Evolutionary conservation across 192 early-diverging fungal species (phyloP).

Genomic region (Chytriomyces confervae): DNA sequence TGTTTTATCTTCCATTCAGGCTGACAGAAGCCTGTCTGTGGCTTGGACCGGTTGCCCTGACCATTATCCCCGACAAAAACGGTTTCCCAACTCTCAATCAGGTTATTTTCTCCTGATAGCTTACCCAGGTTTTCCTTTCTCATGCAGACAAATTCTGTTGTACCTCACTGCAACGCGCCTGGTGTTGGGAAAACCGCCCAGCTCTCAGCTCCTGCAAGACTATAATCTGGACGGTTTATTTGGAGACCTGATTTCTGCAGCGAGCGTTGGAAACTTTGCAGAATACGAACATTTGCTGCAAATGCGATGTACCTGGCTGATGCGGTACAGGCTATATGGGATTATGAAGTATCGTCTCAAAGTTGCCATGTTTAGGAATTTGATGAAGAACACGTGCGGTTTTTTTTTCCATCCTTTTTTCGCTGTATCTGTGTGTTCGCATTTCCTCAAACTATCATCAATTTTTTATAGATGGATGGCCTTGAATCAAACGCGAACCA

Average conservation of each 20-base stretch:
- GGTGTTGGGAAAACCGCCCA: slow-evolving; percentile 22
- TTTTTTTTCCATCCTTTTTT: not conserved
- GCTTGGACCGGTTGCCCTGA: slow-evolving; percentile 16
- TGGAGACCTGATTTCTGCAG: not conserved
- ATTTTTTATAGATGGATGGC: not conserved
- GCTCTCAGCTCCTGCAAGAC: not conserved
- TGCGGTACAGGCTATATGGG: slow-evolving; percentile 18
- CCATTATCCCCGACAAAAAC: not conserved
- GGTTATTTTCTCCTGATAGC: not conserved
- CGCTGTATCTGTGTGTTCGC: not conserved
- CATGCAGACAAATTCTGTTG: slow-evolving; percentile 15
- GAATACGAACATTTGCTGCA: slow-evolving; percentile 3
- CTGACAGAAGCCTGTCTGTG: slow-evolving; percentile 14
- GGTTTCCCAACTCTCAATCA: not conserved
- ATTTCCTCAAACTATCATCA: not conserved
- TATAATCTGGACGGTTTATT: slow-evolving; percentile 19
- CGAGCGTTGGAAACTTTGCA: slow-evolving; percentile 12
- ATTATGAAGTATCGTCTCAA: slow-evolving; percentile 10
- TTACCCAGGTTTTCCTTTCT: not conserved
- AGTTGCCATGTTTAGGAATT: slow-evolving; percentile 20
- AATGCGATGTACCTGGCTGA: not conserved
- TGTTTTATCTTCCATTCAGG: not conserved
- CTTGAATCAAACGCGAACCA: slow-evolving; percentile 1
- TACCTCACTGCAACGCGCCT: slow-evolving; percentile 22
- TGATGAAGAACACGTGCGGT: slow-evolving; percentile 12